Conservation (phyloP, 1,139 yeast species). For the Saccharomycopsis hybrid region DNA sequence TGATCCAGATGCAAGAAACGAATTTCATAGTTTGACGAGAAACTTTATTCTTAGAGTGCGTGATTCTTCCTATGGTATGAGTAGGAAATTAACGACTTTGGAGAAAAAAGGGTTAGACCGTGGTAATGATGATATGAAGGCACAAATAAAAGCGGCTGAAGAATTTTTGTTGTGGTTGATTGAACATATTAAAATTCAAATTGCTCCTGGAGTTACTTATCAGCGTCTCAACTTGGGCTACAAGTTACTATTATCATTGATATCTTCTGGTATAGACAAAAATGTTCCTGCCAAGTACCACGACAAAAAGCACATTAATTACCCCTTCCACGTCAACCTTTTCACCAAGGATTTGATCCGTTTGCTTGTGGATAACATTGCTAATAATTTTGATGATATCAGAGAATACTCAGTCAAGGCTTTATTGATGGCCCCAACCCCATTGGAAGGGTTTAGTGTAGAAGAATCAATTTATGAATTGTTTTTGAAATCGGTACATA, state of each 20-base stretch:
- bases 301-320: constrained; percentile 37
- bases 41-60: constrained; percentile 57
- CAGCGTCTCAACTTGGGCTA: constrained; percentile 50
- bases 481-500: constrained; percentile 33
- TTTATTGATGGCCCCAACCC: constrained; percentile 43
- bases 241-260: constrained; percentile 41
- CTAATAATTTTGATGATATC: constrained; percentile 72
- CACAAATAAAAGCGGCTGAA: constrained; percentile 22
- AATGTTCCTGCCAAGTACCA: constrained; percentile 31
- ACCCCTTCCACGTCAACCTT: constrained; percentile 42
- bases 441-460: constrained; percentile 22
- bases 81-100: constrained; percentile 42
- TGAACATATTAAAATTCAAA: constrained; percentile 34
- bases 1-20: constrained; percentile 62
- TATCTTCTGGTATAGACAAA: constrained; percentile 52
- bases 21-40: constrained; percentile 52
- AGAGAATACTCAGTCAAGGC: constrained; percentile 46
- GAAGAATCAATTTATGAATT: constrained; percentile 29
- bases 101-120: constrained; percentile 29
- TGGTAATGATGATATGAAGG: constrained; percentile 32
- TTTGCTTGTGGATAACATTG: constrained; percentile 51
- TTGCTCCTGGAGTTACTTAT: constrained; percentile 67
- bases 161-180: constrained; percentile 31
- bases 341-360: constrained; percentile 35
- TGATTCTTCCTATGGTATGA: constrained; percentile 55